Evolutionary conservation across 73 alveolate genomes (phyloP).

Genomic region (Tetrahymena elliotti): DNA sequence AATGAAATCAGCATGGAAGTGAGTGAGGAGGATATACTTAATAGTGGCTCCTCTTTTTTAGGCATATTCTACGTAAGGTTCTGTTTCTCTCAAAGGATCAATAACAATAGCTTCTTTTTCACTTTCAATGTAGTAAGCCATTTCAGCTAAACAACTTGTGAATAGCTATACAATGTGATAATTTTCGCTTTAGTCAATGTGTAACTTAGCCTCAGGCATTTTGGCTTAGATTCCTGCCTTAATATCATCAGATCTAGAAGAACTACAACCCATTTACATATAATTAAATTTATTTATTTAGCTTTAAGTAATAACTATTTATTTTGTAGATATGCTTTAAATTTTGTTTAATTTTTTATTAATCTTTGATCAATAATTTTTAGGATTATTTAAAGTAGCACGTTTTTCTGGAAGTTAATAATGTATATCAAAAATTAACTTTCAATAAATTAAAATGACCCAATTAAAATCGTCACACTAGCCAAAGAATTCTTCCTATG

Average conservation of each 20-base stretch:
- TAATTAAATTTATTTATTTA: too few species aligned
- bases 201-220: background rate
- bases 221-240: background rate
- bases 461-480: background rate
- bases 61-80: constrained; percentile 18
- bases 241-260: background rate
- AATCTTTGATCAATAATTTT: background rate
- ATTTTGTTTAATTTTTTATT: background rate
- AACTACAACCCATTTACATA: background rate
- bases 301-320: too few species aligned
- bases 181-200: background rate
- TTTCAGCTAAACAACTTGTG: constrained; percentile 33
- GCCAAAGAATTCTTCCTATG: background rate
- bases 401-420: background rate
- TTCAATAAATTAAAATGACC: background rate
- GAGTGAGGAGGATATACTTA: constrained; percentile 39
- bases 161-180: background rate
- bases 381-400: background rate
- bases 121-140: constrained; percentile 41
- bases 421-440: background rate
- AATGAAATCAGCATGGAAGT: constrained; percentile 45
- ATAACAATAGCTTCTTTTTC: constrained; percentile 37
- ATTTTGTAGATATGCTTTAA: background rate
- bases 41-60: constrained; percentile 4
- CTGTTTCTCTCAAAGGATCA: constrained; percentile 47